These are phyloP conservation scores for Marasmius oreades DNA, from an alignment of 1,284 basidiomycete species.

Conservation along the genomic window DNA sequence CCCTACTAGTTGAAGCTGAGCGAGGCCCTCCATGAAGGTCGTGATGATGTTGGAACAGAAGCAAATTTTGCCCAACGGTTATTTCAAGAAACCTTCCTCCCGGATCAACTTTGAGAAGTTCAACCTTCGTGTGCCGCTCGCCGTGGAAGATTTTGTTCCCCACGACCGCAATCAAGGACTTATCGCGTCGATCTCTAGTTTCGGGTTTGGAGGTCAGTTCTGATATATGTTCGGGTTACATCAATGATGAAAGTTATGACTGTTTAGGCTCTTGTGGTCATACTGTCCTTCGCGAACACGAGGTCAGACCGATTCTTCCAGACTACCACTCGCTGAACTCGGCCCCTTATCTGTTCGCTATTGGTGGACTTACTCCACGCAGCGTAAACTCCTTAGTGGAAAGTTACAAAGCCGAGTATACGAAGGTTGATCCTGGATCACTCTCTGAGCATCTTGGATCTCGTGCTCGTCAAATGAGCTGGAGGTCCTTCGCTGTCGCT, in stretches of 20 bases:
- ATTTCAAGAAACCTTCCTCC: conserved; percentile 17
- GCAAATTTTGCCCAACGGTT: conserved; percentile 17
- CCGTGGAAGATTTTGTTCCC: conserved; percentile 14
- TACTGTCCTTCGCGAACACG: conserved; percentile 3
- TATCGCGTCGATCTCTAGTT: conserved; percentile 19
- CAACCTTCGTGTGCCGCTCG: conserved; percentile 18
- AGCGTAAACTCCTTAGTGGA: neutral
- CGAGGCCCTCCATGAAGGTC: conserved; percentile 5
- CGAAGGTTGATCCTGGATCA: neutral
- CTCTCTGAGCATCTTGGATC: conserved; percentile 3
- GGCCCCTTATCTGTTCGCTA: neutral
- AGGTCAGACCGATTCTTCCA: neutral
- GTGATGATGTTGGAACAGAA: conserved; percentile 19
- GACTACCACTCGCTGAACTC: neutral
- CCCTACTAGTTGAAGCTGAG: neutral
- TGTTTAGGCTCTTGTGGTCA: conserved; percentile 16
- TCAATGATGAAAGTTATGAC: neutral
- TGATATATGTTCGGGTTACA: neutral
- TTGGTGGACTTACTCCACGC: conserved; percentile 2
- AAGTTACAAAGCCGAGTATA: conserved; percentile 2
- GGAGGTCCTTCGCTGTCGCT: neutral
- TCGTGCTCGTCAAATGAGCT: conserved; percentile 1
- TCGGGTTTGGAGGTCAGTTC: conserved; percentile 19
- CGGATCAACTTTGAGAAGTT: conserved; percentile 19
- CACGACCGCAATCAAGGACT: conserved; percentile 12